Base-by-base conservation (phyloP, 768 basidiomycete species). In the Lactarius deliciosus region DNA sequence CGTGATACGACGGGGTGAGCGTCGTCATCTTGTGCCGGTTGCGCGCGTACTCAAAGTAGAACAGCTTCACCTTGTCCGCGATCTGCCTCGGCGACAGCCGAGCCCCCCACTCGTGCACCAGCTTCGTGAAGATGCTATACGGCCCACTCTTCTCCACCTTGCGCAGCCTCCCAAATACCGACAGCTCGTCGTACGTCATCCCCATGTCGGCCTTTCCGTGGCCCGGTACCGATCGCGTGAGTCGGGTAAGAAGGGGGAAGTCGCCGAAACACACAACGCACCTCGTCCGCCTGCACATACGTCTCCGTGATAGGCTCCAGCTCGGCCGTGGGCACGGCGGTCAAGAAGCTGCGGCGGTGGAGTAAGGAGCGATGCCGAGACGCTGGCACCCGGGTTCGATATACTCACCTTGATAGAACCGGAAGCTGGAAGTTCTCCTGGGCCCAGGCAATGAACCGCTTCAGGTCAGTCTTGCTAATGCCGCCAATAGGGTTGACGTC, bases 21-120 rank as follows among this genome's bases (percentile, higher is more conserved):
- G 94, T 96, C 30, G 95, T 96, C 95, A 99, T 98, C 85, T 99
- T 99, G 80, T 98, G 97, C 56, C 96, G 80, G 76, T 99, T 99
- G 61, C 96, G 82, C 0, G 97, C 97, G 72, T 99, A 88, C 75
- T 97, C 94, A 72, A 95, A 96, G 81, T 93, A 98, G 81, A 99
- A 99, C 45, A 87, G 78, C 76, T 99, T 98, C 73, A 99, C 97
- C 80, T 98, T 98, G 71, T 92, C 90, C 18, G 96, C 97, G 64
- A 98, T 94, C 95, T 95, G 68, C 1, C 13, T 68, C 6, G 96
- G 97, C 16, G 93, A 94, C 66, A 98, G 76, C 72, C 85, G 82
- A 5, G 84, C 82, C 0, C 95, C 94, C 97, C 97, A 98, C 75
- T 97, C 92, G 70, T 94, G 90, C 1, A 94, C 82, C 50, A 99